Conservation (phyloP, 371 early-diverging fungal species). For the Coelomomyces lativittatus region DNA sequence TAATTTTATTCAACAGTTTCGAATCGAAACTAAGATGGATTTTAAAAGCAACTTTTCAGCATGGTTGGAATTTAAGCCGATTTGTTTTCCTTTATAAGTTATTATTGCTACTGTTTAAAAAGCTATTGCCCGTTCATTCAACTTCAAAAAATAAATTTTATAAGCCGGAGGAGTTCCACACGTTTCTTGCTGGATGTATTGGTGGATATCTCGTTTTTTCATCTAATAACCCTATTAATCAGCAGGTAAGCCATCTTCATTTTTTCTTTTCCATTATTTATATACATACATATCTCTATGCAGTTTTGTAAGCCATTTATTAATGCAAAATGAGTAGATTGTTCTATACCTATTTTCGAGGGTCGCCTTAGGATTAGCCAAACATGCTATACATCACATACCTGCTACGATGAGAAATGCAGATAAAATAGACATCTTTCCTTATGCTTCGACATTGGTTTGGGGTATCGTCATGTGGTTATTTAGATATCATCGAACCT, state of each 20-base stretch:
- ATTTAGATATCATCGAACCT: constrained; percentile 68
- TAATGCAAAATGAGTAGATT: constrained; percentile 53
- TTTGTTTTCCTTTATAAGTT: constrained; percentile 88
- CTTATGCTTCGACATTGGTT: constrained; percentile 76
- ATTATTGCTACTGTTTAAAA: constrained; percentile 52
- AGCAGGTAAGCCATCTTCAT: constrained; percentile 57
- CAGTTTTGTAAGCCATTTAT: no score
- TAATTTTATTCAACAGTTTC: constrained; percentile 14
- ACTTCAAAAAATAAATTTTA: no score
- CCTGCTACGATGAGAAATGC: not conserved
- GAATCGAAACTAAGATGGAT: constrained; percentile 54
- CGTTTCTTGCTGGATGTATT: constrained; percentile 78
- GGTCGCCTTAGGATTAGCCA: constrained; percentile 65
- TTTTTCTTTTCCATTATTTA: not conserved
- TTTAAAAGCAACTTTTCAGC: constrained; percentile 70
- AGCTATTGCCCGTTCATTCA: constrained; percentile 37
- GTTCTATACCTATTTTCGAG: constrained; percentile 83
- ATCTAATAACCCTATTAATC: constrained; percentile 78
- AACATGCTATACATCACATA: constrained; percentile 51
- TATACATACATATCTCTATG: not conserved
- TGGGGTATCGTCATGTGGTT: constrained; percentile 94
- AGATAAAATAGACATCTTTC: constrained; percentile 37
- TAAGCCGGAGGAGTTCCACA: constrained; percentile 55
- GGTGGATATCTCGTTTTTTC: constrained; percentile 92
- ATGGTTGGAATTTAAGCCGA: constrained; percentile 68